Conservation (phyloP, 2,329 filamentous ascomycete species). For the Fusarium luffae region DNA sequence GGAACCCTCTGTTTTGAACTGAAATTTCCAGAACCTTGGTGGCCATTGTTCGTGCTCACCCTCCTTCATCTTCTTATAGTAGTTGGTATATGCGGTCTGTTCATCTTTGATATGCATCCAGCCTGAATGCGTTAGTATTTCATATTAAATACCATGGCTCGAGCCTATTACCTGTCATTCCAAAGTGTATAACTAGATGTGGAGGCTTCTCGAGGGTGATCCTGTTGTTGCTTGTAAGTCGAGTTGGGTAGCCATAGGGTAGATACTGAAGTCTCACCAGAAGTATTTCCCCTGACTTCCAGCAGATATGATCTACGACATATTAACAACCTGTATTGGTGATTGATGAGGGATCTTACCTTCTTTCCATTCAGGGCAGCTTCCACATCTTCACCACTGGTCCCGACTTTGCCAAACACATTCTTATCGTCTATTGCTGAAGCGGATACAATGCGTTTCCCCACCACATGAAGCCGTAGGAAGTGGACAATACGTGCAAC, state of each 20-base stretch:
- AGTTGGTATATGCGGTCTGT: slow-evolving; percentile 80
- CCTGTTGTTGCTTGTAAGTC: slow-evolving; percentile 46
- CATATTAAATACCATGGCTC: neutral
- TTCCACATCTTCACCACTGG: slow-evolving; percentile 78
- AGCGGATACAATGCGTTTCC: slow-evolving; percentile 79
- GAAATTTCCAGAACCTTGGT: slow-evolving; percentile 89
- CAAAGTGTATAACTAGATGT: slow-evolving; percentile 90
- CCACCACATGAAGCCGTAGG: slow-evolving; percentile 83
- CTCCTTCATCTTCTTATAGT: slow-evolving; percentile 78
- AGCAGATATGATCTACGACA: slow-evolving; percentile 65
- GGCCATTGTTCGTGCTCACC: slow-evolving; percentile 78
- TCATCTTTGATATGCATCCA: slow-evolving; percentile 91
- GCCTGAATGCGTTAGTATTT: slow-evolving; percentile 53
- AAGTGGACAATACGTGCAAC: slow-evolving; percentile 89
- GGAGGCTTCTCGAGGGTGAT: slow-evolving; percentile 76
- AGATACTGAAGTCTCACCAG: slow-evolving; percentile 63
- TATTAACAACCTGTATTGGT: neutral
- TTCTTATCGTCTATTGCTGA: slow-evolving; percentile 81
- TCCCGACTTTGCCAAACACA: slow-evolving; percentile 92
- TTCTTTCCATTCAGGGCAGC: slow-evolving; percentile 79
- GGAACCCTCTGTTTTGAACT: slow-evolving; percentile 71
- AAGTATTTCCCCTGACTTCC: slow-evolving; percentile 98
- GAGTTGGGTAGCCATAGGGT: neutral
- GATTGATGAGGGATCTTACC: slow-evolving; percentile 41
- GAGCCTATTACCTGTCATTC: slow-evolving; percentile 67